Evolutionary conservation across 1,139 yeast genomes (phyloP).

Genomic region (Groenewaldozyma sp.): DNA sequence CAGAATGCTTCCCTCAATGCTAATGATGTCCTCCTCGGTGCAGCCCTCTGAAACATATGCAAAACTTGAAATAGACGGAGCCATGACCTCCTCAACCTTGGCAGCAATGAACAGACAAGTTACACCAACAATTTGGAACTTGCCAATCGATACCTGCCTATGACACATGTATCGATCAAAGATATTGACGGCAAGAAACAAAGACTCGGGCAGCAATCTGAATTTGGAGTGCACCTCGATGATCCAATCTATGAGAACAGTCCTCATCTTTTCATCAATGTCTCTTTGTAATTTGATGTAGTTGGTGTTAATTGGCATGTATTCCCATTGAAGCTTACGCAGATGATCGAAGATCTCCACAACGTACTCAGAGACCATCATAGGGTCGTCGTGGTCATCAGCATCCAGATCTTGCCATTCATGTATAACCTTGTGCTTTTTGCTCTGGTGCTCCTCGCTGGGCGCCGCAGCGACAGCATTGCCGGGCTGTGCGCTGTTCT

Average conservation of each 20-base stretch:
- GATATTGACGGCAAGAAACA: constrained; percentile 77
- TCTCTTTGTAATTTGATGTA: constrained; percentile 69
- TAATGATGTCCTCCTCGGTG: constrained; percentile 74
- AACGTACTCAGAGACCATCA: constrained; percentile 92
- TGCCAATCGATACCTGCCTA: constrained; percentile 72
- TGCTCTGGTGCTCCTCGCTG: constrained; percentile 1
- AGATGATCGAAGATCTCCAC: constrained; percentile 76
- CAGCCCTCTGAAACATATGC: constrained; percentile 84
- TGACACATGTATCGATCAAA: constrained; percentile 85
- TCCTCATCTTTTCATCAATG: constrained; percentile 39
- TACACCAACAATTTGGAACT: constrained; percentile 83
- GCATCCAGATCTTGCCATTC: constrained; percentile 85
- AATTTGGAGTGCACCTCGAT: constrained; percentile 86
- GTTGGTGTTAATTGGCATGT: constrained; percentile 70
- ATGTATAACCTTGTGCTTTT: constrained; percentile 1
- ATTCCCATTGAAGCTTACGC: constrained; percentile 61
- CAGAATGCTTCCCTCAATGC: constrained; percentile 76
- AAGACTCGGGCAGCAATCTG: constrained; percentile 81
- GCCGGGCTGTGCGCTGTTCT: neutral
- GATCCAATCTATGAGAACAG: constrained; percentile 89
- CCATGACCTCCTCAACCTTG: constrained; percentile 88
- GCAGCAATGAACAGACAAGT: constrained; percentile 89
- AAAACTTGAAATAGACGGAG: constrained; percentile 81
- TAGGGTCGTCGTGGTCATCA: constrained; percentile 84
- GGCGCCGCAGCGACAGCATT: neutral